A percentile compares a stretch with the other conserved stretches of the same genome.
These are phyloP conservation scores for Tolypocladium tundrense DNA, from an alignment of 2,329 filamentous ascomycete species.

Conservation along the genomic window DNA sequence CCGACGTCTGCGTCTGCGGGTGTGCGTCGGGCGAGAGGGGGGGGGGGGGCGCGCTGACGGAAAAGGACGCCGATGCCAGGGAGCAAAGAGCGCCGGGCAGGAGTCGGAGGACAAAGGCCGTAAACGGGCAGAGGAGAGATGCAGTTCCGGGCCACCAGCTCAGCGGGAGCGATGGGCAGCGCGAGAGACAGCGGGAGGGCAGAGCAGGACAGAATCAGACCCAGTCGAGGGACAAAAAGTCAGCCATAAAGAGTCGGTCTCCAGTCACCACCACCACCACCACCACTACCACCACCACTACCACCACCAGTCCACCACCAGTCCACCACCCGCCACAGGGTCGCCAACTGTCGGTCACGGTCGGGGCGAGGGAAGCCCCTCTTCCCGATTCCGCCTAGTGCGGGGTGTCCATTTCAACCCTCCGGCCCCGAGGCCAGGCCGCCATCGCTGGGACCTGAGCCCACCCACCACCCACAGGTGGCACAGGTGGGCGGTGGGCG, in stretches of 20 bases:
- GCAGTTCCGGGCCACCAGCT: neutral
- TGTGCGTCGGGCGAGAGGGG: neutral
- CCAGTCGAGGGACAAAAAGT: neutral
- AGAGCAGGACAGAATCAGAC: neutral
- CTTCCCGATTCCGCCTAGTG: conserved; percentile 16
- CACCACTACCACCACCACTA: neutral
- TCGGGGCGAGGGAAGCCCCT: conserved; percentile 8
- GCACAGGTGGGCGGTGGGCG: neutral
- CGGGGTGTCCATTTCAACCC: conserved; percentile 10
- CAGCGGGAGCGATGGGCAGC: neutral
- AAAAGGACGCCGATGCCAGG: neutral
- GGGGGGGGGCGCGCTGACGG: neutral
- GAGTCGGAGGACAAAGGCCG: neutral
- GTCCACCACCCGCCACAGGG: neutral
- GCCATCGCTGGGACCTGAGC: too few species aligned
- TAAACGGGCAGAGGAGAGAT: neutral
- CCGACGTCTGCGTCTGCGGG: neutral
- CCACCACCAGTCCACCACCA: neutral
- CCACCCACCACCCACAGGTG: neutral
- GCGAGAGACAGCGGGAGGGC: neutral
- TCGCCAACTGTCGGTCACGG: neutral
- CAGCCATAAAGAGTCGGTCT: neutral
- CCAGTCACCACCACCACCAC: neutral
- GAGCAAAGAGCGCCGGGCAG: neutral
- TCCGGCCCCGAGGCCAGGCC: neutral